A percentile compares a stretch with the other conserved stretches of the same genome.
These are phyloP conservation scores for Wickerhamiella sorbophila DNA, from an alignment of 805 yeast species.

Conservation along the genomic window DNA sequence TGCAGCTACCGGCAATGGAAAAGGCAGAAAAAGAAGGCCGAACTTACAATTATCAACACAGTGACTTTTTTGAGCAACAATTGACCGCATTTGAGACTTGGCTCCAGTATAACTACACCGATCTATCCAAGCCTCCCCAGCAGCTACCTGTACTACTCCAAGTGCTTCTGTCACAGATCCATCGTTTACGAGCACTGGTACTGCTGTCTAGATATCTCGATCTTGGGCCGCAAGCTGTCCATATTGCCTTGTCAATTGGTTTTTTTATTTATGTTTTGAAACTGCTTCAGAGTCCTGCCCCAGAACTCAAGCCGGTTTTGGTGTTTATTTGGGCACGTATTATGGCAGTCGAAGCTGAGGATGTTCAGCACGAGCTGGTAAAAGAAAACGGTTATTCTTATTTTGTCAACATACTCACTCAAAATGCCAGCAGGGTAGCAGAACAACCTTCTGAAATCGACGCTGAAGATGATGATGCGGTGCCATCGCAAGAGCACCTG, in stretches of 20 bases:
- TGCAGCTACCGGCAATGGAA: constrained; percentile 29
- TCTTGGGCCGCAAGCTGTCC: constrained; percentile 96
- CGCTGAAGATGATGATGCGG: neutral
- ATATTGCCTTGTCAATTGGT: constrained; percentile 81
- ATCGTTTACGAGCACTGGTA: constrained; percentile 76
- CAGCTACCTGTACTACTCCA: constrained; percentile 90
- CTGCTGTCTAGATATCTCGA: constrained; percentile 75
- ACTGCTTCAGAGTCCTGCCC: constrained; percentile 85
- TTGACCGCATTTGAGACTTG: constrained; percentile 92
- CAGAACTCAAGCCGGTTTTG: constrained; percentile 82
- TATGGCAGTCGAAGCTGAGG: constrained; percentile 84
- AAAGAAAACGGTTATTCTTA: constrained; percentile 85
- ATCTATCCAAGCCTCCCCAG: constrained; percentile 77
- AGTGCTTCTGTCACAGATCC: constrained; percentile 85
- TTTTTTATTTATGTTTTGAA: constrained; percentile 90
- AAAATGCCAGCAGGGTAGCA: neutral
- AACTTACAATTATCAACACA: constrained; percentile 57
- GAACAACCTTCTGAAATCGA: neutral
- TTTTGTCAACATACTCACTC: constrained; percentile 61
- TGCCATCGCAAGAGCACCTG: constrained; percentile 46
- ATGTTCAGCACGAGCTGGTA: constrained; percentile 81
- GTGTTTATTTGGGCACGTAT: constrained; percentile 97
- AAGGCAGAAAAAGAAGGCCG: constrained; percentile 24
- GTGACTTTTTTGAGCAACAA: constrained; percentile 91
- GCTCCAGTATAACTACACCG: constrained; percentile 73